Base-by-base conservation (phyloP, 169 alveolate species). In the Eimeria falciformis region DNA sequence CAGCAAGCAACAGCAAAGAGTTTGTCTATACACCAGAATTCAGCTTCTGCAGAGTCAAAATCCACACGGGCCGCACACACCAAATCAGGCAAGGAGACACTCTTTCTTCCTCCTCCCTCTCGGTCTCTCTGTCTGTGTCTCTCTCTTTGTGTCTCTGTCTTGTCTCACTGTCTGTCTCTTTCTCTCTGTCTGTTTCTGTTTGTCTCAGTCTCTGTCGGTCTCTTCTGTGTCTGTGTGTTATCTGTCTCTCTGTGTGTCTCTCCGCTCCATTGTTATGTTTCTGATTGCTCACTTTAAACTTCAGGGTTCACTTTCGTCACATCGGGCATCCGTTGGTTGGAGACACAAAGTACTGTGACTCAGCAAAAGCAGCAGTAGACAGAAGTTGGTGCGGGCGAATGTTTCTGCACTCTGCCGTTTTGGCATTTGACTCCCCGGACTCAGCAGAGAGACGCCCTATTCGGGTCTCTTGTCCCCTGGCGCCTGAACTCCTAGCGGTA, bases 61-160 rank as follows among this genome's bases (percentile, higher is more conserved):
- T 95, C 9, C 96, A 93, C 45, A 95, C 96, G 12, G 96, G 96
- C 25, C 58, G 96, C 73, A 95, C 96, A 2, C 96, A 95, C 69
- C 96, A 95, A 85, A 95, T 95, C 45, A 90, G 96, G 93, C 69
- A 84, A 21, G 91, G 33, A 62, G 75, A 9, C 75, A 0, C 25
- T 18, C 7, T 25, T 62, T 62, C n/a, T 29, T 1, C 23, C 12
- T 0, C 9, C 14, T 3, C 0, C 11, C 3, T n/a, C 18, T 66
- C 21, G 23, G 0, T 3, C 17, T 6, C n/a, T 33, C 33, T n/a
- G n/a, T n/a, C n/a, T n/a, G n/a, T 33, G 29, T 25, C 33, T 18
- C 29, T 66, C 40, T 66, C 14, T 66, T 7, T 25, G 78, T 66
- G 1, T 66, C 78, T 66, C 46, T 25, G 5, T 40, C 40, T 66